Evolutionary conservation across 108 stramenopile species (phyloP).

Genomic region (Thalassiosira profunda): DNA sequence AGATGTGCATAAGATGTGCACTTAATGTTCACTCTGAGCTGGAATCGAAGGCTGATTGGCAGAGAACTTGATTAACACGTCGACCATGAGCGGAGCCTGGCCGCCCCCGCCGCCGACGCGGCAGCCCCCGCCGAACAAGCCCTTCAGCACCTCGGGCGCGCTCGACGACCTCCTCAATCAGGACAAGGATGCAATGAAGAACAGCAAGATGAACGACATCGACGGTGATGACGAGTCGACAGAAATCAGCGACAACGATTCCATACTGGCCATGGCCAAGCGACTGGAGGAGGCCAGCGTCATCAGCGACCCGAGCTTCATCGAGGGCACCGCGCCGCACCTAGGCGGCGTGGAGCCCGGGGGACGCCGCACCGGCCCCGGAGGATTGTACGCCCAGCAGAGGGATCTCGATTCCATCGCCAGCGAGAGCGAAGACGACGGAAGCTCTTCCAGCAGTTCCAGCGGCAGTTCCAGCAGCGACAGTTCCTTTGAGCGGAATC

Average conservation of each 20-base stretch:
- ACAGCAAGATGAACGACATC: not conserved
- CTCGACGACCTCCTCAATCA: not conserved
- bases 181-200: not conserved
- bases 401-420: conserved; percentile 10
- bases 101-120: too few species aligned
- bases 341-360: not conserved
- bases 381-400: not conserved
- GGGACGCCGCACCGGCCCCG: not conserved
- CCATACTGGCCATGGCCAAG: conserved; percentile 48
- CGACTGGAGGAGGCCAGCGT: conserved; percentile 41
- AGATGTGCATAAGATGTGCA: too few species aligned
- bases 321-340: conserved; percentile 33
- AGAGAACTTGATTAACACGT: too few species aligned
- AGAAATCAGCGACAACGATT: conserved; percentile 26
- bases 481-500: not conserved
- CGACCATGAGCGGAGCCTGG: too few species aligned
- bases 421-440: not conserved
- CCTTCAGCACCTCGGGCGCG: too few species aligned
- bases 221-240: conserved; percentile 13
- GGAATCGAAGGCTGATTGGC: too few species aligned
- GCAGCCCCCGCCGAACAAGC: too few species aligned
- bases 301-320: conserved; percentile 39
- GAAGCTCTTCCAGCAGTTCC: not conserved
- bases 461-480: not conserved
- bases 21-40: too few species aligned